phyloP scores from a whole-genome alignment of 139 green algal genomes.

The Penium margaritaceum region DNA sequence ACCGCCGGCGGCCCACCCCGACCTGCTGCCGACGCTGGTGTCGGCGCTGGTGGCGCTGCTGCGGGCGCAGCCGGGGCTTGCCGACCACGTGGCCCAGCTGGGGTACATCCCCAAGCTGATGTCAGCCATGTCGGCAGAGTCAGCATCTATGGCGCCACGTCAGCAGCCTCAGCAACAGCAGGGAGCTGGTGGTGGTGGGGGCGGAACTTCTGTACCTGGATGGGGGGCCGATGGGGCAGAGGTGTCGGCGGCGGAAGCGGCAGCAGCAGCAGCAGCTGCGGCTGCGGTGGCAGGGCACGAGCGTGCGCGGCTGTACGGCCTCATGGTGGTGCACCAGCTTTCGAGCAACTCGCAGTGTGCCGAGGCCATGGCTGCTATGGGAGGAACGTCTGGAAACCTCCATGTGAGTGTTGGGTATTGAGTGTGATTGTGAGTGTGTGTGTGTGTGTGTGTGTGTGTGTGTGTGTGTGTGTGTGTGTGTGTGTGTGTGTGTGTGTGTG shows the following conservation, averaged over 20 bases:
- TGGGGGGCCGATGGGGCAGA: not conserved
- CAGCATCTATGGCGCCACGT: not conserved
- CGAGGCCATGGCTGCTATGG: constrained; percentile 30
- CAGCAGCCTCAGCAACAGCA: not conserved
- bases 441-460: not conserved
- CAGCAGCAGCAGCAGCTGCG: not conserved
- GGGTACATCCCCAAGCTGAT: constrained; percentile 46
- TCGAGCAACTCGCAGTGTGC: constrained; percentile 21
- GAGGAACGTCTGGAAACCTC: not conserved
- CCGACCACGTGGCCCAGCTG: constrained; percentile 41
- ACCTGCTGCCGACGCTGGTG: constrained; percentile 20
- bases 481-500: not conserved
- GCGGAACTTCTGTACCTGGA: not conserved
- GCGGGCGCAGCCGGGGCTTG: constrained; percentile 39
- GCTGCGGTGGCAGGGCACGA: not conserved
- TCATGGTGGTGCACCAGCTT: constrained; percentile 37
- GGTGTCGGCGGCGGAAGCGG: not conserved
- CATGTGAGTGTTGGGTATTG: not conserved
- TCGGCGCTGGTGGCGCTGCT: constrained; percentile 37
- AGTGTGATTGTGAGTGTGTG: not conserved
- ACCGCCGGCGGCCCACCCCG: not conserved
- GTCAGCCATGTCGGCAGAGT: constrained; percentile 20
- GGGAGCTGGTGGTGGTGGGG: constrained; percentile 3
- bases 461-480: not conserved
- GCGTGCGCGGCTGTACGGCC: constrained; percentile 20